Conservation (phyloP, 1,284 basidiomycete genomes). For the Peniophora sp. region DNA sequence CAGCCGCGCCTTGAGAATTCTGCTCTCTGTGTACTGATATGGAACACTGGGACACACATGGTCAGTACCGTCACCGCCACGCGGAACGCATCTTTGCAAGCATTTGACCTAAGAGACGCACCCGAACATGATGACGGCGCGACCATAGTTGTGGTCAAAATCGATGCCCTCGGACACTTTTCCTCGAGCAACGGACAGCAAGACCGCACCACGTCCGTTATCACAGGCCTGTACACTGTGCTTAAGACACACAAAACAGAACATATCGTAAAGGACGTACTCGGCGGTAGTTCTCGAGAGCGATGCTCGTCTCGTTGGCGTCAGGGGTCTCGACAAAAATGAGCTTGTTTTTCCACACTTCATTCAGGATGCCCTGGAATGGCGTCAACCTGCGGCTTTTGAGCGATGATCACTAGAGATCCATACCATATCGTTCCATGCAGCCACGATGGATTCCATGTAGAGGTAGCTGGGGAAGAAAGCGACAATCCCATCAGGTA, state of each 20-base stretch:
- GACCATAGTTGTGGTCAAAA: conserved; percentile 99
- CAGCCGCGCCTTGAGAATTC: conserved; percentile 94
- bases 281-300: conserved; percentile 93
- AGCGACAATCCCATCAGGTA: conserved; percentile 98
- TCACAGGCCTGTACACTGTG: conserved; percentile 75
- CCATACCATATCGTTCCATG: conserved; percentile 99
- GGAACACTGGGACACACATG: conserved; percentile 58
- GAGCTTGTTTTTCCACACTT: conserved; percentile 99
- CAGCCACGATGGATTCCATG: conserved; percentile 99
- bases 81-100: background rate
- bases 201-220: conserved; percentile 94
- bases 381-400: conserved; percentile 9
- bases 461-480: conserved; percentile 99
- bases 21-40: conserved; percentile 98
- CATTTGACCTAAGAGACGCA: conserved; percentile 25
- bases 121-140: conserved; percentile 99
- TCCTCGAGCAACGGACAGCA: conserved; percentile 95
- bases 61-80: background rate
- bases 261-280: conserved; percentile 35
- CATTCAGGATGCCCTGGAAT: conserved; percentile 88
- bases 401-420: conserved; percentile 2
- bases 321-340: conserved; percentile 99
- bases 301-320: conserved; percentile 97
- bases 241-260: background rate
- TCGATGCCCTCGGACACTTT: conserved; percentile 99